These are phyloP conservation scores for Lablab purpureus DNA, from an alignment of 306 rosid genomes.

Conservation along the genomic window DNA sequence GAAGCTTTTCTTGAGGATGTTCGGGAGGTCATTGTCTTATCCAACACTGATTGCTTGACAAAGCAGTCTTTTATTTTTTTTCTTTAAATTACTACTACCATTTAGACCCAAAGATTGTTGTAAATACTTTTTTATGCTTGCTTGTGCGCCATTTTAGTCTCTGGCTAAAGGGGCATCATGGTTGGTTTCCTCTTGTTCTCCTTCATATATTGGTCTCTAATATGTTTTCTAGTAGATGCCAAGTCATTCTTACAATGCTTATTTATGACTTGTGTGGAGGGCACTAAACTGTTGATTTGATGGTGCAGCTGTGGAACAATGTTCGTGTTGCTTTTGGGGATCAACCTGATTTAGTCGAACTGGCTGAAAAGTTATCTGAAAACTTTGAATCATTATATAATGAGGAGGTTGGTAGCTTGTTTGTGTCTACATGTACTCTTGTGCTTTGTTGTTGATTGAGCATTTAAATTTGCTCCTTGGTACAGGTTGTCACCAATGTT, in stretches of 20 bases:
- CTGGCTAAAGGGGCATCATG: background rate
- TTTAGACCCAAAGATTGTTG: constrained; percentile 1
- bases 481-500: constrained; percentile 76
- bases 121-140: constrained; percentile 14
- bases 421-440: constrained; percentile 23
- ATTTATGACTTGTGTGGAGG: constrained; percentile 16
- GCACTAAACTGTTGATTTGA: constrained; percentile 41
- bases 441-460: constrained; percentile 37
- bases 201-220: constrained; percentile 26
- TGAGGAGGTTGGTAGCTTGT: constrained; percentile 68
- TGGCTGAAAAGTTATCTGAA: constrained; percentile 80
- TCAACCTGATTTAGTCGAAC: constrained; percentile 85
- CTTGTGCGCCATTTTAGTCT: constrained; percentile 3
- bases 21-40: constrained; percentile 71
- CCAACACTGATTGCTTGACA: constrained; percentile 30
- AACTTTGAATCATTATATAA: constrained; percentile 78
- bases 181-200: constrained; percentile 40
- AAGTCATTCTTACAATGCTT: constrained; percentile 20
- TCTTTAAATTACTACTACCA: background rate
- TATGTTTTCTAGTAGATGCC: constrained; percentile 16
- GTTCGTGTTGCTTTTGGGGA: constrained; percentile 85
- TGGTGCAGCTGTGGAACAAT: constrained; percentile 89
- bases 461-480: constrained; percentile 29
- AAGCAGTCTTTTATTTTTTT: background rate
- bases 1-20: constrained; percentile 97